Base-by-base conservation (phyloP, 2,329 filamentous ascomycete species). In the Phyllosticta capitalensis region DNA sequence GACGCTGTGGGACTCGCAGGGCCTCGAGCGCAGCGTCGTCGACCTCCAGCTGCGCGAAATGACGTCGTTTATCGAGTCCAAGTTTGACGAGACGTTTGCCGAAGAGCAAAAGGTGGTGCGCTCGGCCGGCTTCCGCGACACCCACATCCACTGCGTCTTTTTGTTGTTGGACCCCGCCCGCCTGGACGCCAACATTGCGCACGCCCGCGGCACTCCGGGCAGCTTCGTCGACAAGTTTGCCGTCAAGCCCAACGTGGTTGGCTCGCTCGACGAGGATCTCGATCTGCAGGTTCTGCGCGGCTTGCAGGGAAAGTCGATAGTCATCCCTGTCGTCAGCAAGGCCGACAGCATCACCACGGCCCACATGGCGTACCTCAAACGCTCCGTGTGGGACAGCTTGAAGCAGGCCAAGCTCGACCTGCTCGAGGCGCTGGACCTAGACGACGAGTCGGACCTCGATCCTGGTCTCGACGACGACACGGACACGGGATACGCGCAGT, bases 41-140 rank as follows among this genome's bases (percentile, higher is more conserved):
- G 94, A 97, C 72, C 83, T 97, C 64, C 94, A 99, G 74, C 79
- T 99, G 65, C 85, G 92, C 62, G 90, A 95, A 71, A 92, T 97
- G 79, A 87, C 88, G 33, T 82, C 87, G 9, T 99, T 99, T 76
- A 79, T 99, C 61, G 94, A 99, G 78, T 92, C 88, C 78, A 97
- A 97, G 74, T 99, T 99, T 67, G 92, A 99, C 72, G 94, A 99
- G 69, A 97, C 94, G 0, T 95, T 99, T 71, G 85, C 85, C 54
- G 94, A 99, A 75, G 94, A 99, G 78, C 95, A 95, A 82, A 97
- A 96, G 78, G 92, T 99, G 53, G 81, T 96, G 63, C 88, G 94
- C 67, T 91, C 92, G 57, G 92, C 94, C 24, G 92, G 92, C 59
- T 88, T 90, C 64, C 89, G 91, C 71, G 94, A 99, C 77, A 96